phyloP scores from a whole-genome alignment of 345 rosid genomes.

The Citrus mangshanensis region DNA sequence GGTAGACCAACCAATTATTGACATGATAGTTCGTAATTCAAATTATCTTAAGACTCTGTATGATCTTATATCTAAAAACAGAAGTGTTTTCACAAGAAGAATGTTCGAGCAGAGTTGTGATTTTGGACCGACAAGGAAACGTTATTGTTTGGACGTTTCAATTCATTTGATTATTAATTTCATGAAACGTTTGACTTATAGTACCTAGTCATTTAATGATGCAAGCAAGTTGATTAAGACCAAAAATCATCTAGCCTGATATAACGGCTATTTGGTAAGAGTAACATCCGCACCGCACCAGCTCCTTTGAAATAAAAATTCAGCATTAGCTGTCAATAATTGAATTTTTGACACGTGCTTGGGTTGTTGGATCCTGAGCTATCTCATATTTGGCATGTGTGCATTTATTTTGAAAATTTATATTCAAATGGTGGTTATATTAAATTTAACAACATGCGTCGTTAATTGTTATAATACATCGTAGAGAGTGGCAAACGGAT shows the following conservation, averaged over 20 bases:
- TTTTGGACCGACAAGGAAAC: not conserved
- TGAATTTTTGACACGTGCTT: not conserved
- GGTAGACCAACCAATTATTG: too few species aligned
- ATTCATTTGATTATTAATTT: not conserved
- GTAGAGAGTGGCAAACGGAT: too few species aligned
- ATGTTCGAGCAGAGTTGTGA: not conserved
- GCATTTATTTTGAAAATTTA: too few species aligned
- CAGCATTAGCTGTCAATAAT: not conserved
- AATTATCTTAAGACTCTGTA: too few species aligned
- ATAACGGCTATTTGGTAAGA: not conserved
- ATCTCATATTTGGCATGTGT: too few species aligned
- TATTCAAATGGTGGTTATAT: rapidly evolving
- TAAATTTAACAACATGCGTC: too few species aligned
- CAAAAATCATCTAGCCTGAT: not conserved
- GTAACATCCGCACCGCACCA: not conserved
- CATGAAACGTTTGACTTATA: not conserved
- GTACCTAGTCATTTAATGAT: not conserved
- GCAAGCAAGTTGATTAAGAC: not conserved
- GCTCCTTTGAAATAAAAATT: not conserved
- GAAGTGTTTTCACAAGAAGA: too few species aligned
- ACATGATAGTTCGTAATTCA: too few species aligned
- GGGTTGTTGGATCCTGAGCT: not conserved
- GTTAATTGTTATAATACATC: too few species aligned
- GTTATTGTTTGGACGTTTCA: too few species aligned
- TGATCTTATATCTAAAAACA: too few species aligned